Evolutionary conservation across 176 grass and related monocot genomes (phyloP).

Genomic region (Oryza brachyantha): DNA sequence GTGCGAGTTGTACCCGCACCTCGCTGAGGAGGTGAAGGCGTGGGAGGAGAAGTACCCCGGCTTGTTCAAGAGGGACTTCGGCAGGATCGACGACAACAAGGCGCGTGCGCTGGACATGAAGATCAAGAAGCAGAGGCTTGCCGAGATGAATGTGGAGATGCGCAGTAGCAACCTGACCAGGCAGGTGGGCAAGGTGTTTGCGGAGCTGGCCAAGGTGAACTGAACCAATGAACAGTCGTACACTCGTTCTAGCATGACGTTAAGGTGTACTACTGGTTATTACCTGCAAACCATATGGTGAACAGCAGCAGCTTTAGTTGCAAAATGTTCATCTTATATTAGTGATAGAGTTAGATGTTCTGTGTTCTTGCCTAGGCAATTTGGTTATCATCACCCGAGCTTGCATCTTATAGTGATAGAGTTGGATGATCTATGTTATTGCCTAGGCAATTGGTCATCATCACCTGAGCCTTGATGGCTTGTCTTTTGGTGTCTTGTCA

Average conservation of each 20-base stretch:
- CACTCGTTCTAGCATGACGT: background rate
- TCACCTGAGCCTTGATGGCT: too few relatives aligned
- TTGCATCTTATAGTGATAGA: too few relatives aligned
- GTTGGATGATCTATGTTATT: too few relatives aligned
- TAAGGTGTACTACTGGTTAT: background rate
- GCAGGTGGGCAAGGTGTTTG: constrained; percentile 39
- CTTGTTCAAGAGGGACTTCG: constrained; percentile 43
- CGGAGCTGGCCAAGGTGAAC: background rate
- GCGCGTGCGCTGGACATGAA: constrained; percentile 36
- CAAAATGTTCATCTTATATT: background rate
- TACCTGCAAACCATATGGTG: background rate
- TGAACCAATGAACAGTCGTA: background rate
- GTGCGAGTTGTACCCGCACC: constrained; percentile 30
- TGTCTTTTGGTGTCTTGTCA: background rate
- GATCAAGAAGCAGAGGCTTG: constrained; percentile 47
- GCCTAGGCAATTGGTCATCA: too few relatives aligned
- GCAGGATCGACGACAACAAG: constrained; percentile 33
- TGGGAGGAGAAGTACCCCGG: background rate
- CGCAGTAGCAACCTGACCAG: constrained; percentile 7
- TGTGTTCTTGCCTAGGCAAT: background rate
- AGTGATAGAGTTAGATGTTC: background rate
- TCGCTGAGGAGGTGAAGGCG: constrained; percentile 32
- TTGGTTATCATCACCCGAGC: background rate
- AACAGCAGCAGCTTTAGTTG: background rate
- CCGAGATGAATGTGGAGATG: constrained; percentile 16